These are phyloP conservation scores for Cucumis sativus DNA, from an alignment of 306 rosid genomes.

Conservation along the genomic window Cucumber_9930_V3 NC_026659.2:15913501-15914000, in stretches of 20 bases:
- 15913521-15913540: constrained; percentile 25
- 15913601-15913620: constrained; percentile 18
- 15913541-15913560: background rate
- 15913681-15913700: constrained; percentile 29
- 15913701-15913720: constrained; percentile 29
- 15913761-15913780: constrained; percentile 8
- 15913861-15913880: background rate
- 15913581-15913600: constrained; percentile 14
- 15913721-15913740: constrained; percentile 15
- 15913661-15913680: constrained; percentile 46
- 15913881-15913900: constrained; percentile 2
- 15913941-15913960: background rate
- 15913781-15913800: constrained; percentile 27
- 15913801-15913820: constrained; percentile 27
- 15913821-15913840: constrained; percentile 38
- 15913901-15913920: background rate
- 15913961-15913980: background rate
- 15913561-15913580: constrained; percentile 7
- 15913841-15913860: constrained; percentile 12
- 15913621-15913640: constrained; percentile 19
- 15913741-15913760: background rate
- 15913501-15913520: constrained; percentile 73
- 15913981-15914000: background rate
- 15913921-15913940: background rate
- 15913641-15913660: constrained; percentile 45